Percentiles rank a stretch among this genome's conserved stretches.
Evolutionary conservation across 176 grass and related monocot genomes (phyloP).

Genomic region (Rhipidocladum racemiflorum): DNA sequence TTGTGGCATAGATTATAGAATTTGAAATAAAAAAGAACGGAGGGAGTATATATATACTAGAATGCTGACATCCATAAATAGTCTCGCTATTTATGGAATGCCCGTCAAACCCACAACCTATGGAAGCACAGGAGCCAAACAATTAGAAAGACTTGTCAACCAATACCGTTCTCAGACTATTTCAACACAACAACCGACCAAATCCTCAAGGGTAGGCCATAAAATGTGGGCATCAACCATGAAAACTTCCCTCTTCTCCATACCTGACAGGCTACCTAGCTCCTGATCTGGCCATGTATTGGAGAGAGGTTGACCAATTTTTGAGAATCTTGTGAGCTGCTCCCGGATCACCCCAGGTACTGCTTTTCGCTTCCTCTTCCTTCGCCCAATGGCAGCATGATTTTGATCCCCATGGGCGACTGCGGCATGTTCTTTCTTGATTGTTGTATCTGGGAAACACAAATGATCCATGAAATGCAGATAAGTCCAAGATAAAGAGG

Average conservation of each 20-base stretch:
- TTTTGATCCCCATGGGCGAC: neutral
- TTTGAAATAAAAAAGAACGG: too few species aligned
- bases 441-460: neutral
- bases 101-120: neutral
- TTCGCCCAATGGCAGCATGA: neutral
- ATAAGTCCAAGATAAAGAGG: neutral
- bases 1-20: too few species aligned
- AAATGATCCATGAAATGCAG: neutral
- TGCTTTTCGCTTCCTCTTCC: neutral
- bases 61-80: neutral
- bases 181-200: neutral
- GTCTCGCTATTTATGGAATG: conserved; percentile 34
- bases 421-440: neutral
- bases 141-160: neutral
- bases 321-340: neutral
- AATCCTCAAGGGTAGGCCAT: neutral
- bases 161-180: neutral
- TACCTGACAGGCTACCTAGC: neutral
- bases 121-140: conserved; percentile 24
- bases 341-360: neutral
- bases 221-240: neutral
- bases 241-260: neutral
- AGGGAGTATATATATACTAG: too few species aligned
- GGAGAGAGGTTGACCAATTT: neutral
- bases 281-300: neutral